These are phyloP conservation scores for Oehlia diaphana DNA, from an alignment of 192 early-diverging fungal genomes.

Conservation along the genomic window DNA sequence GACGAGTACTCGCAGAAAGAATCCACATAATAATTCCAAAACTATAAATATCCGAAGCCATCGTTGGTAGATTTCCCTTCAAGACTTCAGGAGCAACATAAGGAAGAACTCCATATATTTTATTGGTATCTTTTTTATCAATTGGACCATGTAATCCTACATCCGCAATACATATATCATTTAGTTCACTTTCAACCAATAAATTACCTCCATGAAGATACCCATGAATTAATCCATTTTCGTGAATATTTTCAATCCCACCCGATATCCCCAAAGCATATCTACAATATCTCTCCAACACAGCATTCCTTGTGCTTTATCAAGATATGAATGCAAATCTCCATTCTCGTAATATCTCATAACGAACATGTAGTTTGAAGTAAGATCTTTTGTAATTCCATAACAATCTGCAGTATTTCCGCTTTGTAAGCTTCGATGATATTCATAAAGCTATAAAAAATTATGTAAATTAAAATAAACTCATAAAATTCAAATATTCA, in stretches of 20 bases:
- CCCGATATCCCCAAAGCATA: background rate
- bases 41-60: constrained; percentile 40
- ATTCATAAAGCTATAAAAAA: background rate
- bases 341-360: background rate
- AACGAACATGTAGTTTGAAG: background rate
- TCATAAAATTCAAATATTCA: too few species aligned
- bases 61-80: background rate
- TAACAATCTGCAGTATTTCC: background rate
- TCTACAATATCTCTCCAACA: background rate
- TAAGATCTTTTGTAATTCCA: background rate
- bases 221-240: background rate
- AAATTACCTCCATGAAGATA: constrained; percentile 23
- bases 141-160: background rate
- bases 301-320: background rate
- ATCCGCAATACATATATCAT: constrained; percentile 18
- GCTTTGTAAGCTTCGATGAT: background rate
- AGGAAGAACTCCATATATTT: constrained; percentile 34
- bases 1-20: constrained; percentile 37
- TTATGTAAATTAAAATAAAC: background rate
- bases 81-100: constrained; percentile 39
- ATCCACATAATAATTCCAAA: constrained; percentile 47
- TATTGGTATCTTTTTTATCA: background rate
- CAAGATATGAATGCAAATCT: background rate
- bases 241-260: background rate
- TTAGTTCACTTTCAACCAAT: background rate